Conservation (phyloP, 352 stramenopile species). For the Phytophthora cactorum region DNA sequence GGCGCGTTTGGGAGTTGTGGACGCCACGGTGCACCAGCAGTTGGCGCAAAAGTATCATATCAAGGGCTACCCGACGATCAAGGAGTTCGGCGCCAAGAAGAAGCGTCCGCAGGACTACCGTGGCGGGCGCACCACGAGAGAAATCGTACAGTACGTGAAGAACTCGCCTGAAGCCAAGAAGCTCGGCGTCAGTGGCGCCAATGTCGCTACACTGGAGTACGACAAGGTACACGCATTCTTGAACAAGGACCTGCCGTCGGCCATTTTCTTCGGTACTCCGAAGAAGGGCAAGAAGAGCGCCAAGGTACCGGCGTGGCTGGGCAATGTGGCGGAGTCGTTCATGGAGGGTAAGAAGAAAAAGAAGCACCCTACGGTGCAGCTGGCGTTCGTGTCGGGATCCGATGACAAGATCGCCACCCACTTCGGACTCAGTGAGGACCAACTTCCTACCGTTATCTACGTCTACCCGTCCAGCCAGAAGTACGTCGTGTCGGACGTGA, state of each 20-base stretch:
- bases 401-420: slow-evolving; percentile 76
- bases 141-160: slow-evolving; percentile 80
- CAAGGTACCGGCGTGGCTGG: slow-evolving; percentile 67
- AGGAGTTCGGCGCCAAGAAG: slow-evolving; percentile 86
- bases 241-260: slow-evolving; percentile 55
- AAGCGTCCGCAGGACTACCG: slow-evolving; percentile 79
- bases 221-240: slow-evolving; percentile 65
- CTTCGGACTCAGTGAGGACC: slow-evolving; percentile 56
- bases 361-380: slow-evolving; percentile 54
- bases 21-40: slow-evolving; percentile 63
- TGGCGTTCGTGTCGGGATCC: slow-evolving; percentile 65
- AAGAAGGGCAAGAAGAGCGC: slow-evolving; percentile 56
- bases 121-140: slow-evolving; percentile 59
- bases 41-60: slow-evolving; percentile 82
- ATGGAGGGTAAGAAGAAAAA: slow-evolving; percentile 66
- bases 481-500: slow-evolving; percentile 44
- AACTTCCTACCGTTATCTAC: slow-evolving; percentile 70
- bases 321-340: slow-evolving; percentile 63
- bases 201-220: slow-evolving; percentile 57
- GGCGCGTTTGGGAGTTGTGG: slow-evolving; percentile 72
- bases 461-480: slow-evolving; percentile 55
- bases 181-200: slow-evolving; percentile 59
- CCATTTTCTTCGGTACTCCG: slow-evolving; percentile 71
- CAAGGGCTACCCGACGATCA: slow-evolving; percentile 84
- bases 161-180: slow-evolving; percentile 75